Conservation (phyloP, 129 eudicot species). For the Glebionis coronaria region DNA sequence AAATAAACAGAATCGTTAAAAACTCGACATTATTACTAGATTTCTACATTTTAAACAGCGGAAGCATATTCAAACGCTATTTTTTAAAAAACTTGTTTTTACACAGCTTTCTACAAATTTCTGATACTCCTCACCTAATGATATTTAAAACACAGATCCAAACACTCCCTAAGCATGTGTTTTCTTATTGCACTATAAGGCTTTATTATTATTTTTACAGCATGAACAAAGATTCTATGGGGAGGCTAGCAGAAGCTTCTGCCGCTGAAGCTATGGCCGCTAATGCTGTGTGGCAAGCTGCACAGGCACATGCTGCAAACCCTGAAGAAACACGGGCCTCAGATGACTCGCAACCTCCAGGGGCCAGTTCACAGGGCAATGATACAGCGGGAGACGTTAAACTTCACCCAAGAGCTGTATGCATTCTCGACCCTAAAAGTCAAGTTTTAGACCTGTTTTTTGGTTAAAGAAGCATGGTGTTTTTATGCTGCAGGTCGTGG, state of each 20-base stretch:
- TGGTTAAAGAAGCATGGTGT: constrained; percentile 19
- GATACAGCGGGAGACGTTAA: constrained; percentile 74
- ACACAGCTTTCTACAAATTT: too few species aligned
- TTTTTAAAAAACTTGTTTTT: neutral
- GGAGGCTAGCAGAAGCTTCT: constrained; percentile 81
- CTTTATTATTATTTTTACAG: constrained; percentile 31
- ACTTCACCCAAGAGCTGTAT: constrained; percentile 97
- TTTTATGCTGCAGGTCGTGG: constrained; percentile 70
- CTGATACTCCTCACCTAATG: too few species aligned
- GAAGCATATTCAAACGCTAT: too few species aligned
- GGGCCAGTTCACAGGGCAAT: constrained; percentile 60
- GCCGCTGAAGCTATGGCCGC: constrained; percentile 96
- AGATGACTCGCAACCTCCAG: constrained; percentile 55
- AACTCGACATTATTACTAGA: too few species aligned
- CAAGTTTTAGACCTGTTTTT: constrained; percentile 5
- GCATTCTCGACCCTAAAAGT: constrained; percentile 18
- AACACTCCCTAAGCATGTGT: too few species aligned
- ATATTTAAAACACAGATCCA: too few species aligned
- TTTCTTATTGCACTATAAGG: too few species aligned
- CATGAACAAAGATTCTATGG: constrained; percentile 74
- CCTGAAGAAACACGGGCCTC: constrained; percentile 49
- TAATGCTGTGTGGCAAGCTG: constrained; percentile 95
- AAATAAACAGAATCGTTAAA: too few species aligned
- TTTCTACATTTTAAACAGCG: too few species aligned
- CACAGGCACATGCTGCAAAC: constrained; percentile 66